Conservation (phyloP, 345 rosid species). For the Aethionema arabicum region DNA sequence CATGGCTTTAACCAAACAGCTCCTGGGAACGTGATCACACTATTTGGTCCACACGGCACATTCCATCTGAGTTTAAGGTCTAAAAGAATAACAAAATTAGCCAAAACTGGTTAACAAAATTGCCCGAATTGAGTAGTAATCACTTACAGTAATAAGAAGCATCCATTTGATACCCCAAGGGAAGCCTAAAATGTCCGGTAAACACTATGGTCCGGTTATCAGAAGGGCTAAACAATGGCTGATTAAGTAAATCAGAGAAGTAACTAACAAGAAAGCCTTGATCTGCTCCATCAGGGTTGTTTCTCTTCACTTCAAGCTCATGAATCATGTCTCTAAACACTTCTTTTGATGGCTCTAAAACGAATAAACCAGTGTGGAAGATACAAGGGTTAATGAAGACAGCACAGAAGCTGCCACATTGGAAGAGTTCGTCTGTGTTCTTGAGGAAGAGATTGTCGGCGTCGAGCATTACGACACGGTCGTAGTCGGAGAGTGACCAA, state of each 20-base stretch:
- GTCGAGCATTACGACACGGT: constrained; percentile 89
- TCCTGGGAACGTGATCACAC: constrained; percentile 93
- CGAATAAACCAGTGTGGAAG: constrained; percentile 97
- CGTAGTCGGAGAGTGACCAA: constrained; percentile 80
- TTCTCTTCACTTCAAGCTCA: constrained; percentile 56
- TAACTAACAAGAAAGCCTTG: constrained; percentile 93
- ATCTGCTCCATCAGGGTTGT: constrained; percentile 93
- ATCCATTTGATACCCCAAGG: constrained; percentile 98
- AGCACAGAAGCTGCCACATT: constrained; percentile 93
- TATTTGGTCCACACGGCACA: constrained; percentile 92
- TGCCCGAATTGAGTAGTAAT: neutral
- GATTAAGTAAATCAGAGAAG: constrained; percentile 76
- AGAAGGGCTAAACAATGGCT: constrained; percentile 74
- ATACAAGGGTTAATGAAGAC: constrained; percentile 95
- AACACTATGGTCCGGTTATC: constrained; percentile 52
- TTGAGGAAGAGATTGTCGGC: constrained; percentile 85
- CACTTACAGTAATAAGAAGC: constrained; percentile 87
- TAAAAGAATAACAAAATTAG: constrained; percentile 20
- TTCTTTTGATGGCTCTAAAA: constrained; percentile 70
- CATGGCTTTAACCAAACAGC: constrained; percentile 97
- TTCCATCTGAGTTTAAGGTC: constrained; percentile 88
- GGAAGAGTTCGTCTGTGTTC: constrained; percentile 85
- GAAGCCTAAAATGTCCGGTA: constrained; percentile 77
- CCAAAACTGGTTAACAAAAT: neutral
- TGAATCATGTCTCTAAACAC: constrained; percentile 81